Base-by-base conservation (phyloP, 768 basidiomycete genomes). In the Mrakia frigida region DNA sequence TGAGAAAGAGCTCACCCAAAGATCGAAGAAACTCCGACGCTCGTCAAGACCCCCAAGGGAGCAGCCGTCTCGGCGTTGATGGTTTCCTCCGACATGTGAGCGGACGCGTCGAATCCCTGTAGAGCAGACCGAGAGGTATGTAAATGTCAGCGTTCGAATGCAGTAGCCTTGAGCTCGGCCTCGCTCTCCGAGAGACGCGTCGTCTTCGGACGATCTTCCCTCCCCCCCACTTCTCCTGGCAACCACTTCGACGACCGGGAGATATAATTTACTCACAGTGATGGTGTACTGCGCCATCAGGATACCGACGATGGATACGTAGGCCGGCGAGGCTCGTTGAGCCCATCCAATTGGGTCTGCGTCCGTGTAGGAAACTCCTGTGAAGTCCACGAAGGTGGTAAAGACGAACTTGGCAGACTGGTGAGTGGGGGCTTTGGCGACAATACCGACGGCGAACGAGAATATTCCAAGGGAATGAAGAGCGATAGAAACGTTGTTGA, bases 51-150 rank as follows among this genome's bases (percentile, higher is more conserved):
- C 3, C 81, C 81, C 0, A 73, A 16, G 0, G 81, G 80, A 87
- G 89, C 43, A 86, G 74, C 61, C 0, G 60, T 41, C 2, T 78
- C 88, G 0, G 89, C 89, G 79, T 87, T 90, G 68, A 84, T 87
- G 0, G 91, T 93, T 83, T 93, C 91, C 83, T 92, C 91, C 0
- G 89, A 89, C 89, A 83, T 90, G 89, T 71, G 90, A 87, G 81
- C 90, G 87, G 70, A 74, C 23, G 90, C 91, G 80, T 92, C 90
- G 81, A 90, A 92, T 3, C 90, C 90, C n/a, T 4, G 56, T 59
- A 28, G 41, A 43, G 33, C 39, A 60, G 31, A n/a, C n/a, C n/a
- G n/a, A 43, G 31, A 74, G 11, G 39, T 23, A 43, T 33, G 31
- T 16, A 28, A 23, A 39, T 11, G 21, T 13, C 70, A 16, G 46